phyloP scores from a whole-genome alignment of 805 yeast genomes.

The Barnettozyma populi region DNA sequence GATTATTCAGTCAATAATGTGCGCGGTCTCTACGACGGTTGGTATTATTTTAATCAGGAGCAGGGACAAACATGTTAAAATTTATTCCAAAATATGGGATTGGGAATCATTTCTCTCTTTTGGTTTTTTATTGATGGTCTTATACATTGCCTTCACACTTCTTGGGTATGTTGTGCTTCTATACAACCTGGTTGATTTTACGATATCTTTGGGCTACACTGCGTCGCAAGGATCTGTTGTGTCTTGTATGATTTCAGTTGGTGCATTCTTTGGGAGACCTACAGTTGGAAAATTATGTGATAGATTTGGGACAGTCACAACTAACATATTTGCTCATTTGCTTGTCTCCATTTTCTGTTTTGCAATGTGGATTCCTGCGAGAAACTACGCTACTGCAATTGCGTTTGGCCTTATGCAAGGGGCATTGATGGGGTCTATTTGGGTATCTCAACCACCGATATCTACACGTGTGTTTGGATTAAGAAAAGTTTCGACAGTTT shows the following conservation, averaged over 20 bases:
- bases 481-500: conserved; percentile 41
- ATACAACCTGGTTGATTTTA: conserved; percentile 53
- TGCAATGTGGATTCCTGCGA: conserved; percentile 52
- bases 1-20: conserved; percentile 30
- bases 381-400: conserved; percentile 49
- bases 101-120: conserved; percentile 30
- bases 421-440: conserved; percentile 52
- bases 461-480: conserved; percentile 48
- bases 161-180: conserved; percentile 56
- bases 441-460: conserved; percentile 45
- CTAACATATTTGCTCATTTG: conserved; percentile 34
- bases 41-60: conserved; percentile 32
- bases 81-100: conserved; percentile 37
- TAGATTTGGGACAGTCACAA: conserved; percentile 43
- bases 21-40: conserved; percentile 29
- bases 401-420: conserved; percentile 48
- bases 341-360: conserved; percentile 35
- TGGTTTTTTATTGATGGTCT: conserved; percentile 38
- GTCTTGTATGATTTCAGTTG: conserved; percentile 53
- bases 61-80: conserved; percentile 31
- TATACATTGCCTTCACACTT: conserved; percentile 42
- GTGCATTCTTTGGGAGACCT: conserved; percentile 53
- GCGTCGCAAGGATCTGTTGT: conserved; percentile 50
- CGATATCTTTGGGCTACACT: conserved; percentile 52
- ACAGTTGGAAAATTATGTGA: conserved; percentile 45